Conservation (phyloP, 495 filamentous ascomycete genomes). For the Bathelium albidoporum region DNA sequence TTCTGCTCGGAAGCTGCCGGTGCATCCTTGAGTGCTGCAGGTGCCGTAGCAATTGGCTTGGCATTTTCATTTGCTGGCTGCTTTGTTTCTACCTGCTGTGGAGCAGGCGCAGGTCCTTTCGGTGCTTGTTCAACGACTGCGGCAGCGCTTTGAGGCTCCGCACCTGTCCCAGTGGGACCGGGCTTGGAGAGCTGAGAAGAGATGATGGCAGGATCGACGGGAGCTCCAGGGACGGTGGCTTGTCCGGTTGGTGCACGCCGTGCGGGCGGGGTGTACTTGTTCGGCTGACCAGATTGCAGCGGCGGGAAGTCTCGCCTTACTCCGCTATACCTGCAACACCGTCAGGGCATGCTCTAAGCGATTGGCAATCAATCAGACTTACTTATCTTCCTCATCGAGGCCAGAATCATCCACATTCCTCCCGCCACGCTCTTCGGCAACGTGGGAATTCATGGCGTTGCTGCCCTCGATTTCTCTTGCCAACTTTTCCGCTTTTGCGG, state of each 20-base stretch:
- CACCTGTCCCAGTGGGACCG: slow-evolving; percentile 25
- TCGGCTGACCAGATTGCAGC: slow-evolving; percentile 49
- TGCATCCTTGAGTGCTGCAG: neutral
- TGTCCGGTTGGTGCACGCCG: slow-evolving; percentile 65
- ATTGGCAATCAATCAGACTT: slow-evolving; percentile 29
- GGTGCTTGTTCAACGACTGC: slow-evolving; percentile 4
- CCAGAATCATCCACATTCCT: slow-evolving; percentile 50
- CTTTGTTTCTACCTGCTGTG: neutral
- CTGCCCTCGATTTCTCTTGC: slow-evolving; percentile 79
- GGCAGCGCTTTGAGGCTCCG: neutral
- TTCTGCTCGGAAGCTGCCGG: neutral
- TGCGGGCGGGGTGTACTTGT: slow-evolving; percentile 85
- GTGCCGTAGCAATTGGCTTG: slow-evolving; percentile 1
- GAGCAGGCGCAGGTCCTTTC: slow-evolving; percentile 19
- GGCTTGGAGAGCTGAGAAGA: slow-evolving; percentile 56
- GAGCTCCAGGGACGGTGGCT: slow-evolving; percentile 59
- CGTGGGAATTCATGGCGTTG: slow-evolving; percentile 60
- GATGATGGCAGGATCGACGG: slow-evolving; percentile 74
- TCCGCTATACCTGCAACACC: slow-evolving; percentile 65
- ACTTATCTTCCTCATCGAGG: slow-evolving; percentile 87
- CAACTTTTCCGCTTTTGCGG: slow-evolving; percentile 68
- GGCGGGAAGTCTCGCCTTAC: slow-evolving; percentile 74
- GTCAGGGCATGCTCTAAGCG: slow-evolving; percentile 21
- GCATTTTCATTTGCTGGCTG: neutral
- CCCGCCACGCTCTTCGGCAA: slow-evolving; percentile 80